Evolutionary conservation across 768 basidiomycete genomes (phyloP), one percentile per base, ranked within the genome.

Genomic region (Tricholoma hemisulphureum): DNA sequence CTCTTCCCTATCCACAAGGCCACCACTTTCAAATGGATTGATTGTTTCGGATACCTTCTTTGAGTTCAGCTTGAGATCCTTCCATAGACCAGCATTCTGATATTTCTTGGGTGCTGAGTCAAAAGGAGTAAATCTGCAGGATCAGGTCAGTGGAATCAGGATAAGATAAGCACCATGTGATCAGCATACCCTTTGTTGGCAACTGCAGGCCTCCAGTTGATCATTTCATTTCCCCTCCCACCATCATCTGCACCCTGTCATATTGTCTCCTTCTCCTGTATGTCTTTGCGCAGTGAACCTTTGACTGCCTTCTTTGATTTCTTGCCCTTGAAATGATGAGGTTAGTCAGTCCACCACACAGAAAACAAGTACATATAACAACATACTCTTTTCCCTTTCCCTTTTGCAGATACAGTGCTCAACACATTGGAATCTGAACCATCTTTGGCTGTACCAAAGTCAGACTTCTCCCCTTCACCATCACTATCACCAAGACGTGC

Each of bases 11-110:
- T n/a, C n/a, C n/a, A 57, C 48, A n/a, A 67, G 52, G 10, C 66
- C 63, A 34, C 66, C 64, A 53, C 28, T 59, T 23, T 53, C 24
- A 21, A 60, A 37, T 4, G 23, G 56, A 37, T 61, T 49, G 29
- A 41, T 43, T 10, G 8, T n/a, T 48, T 65, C 60, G 32, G 56
- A 18, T 16, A 21, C 50, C 32, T 21, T 51, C 18, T 31, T 34
- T 13, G 24, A 23, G 23, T 45, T 58, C 46, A 34, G 8, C 50
- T 57, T 57, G 20, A 50, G n/a, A 39, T 35, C 32, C 35, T 53
- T 50, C 28, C 26, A 26, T 13, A 58, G 37, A 52, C 57, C 57
- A 45, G 57, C 10, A 34, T 58, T 58, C 34, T 41, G n/a, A 45
- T 58, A 53, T 28, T 53, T 58, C 31, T 49, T 58, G 10, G 57